Evolutionary conservation across 495 filamentous ascomycete species (phyloP).

Genomic region (Annulohypoxylon stygium): DNA sequence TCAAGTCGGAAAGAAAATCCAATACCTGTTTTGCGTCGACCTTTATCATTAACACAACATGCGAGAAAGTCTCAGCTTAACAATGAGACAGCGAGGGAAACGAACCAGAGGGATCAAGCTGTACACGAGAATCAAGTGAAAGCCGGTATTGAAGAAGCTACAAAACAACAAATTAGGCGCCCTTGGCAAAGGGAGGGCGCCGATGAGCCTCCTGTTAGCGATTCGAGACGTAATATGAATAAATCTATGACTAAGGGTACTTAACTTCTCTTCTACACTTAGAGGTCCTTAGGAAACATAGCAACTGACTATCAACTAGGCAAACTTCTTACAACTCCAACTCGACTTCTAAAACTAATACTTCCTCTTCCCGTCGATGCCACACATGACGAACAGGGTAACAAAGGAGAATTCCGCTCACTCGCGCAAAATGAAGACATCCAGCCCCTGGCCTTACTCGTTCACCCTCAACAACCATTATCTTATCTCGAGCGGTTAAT

Average conservation of each 20-base stretch:
- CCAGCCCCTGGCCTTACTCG: conserved; percentile 86
- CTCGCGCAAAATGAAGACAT: conserved; percentile 69
- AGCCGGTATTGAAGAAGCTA: conserved; percentile 50
- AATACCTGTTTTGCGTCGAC: conserved; percentile 7
- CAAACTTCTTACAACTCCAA: conserved; percentile 91
- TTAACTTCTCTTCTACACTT: neutral
- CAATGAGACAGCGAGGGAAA: conserved; percentile 53
- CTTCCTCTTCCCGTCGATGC: conserved; percentile 79
- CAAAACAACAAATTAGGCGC: conserved; percentile 52
- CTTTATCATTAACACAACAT: conserved; percentile 26
- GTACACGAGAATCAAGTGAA: conserved; percentile 56
- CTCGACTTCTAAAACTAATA: conserved; percentile 88
- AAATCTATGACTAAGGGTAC: conserved; percentile 75
- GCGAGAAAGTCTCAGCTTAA: conserved; percentile 19
- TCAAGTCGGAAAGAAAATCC: neutral
- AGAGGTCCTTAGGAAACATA: neutral
- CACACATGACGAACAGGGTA: conserved; percentile 61
- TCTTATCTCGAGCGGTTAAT: conserved; percentile 93
- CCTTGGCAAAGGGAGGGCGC: conserved; percentile 81
- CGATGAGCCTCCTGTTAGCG: conserved; percentile 67
- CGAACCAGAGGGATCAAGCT: conserved; percentile 55
- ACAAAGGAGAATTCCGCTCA: conserved; percentile 55
- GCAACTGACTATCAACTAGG: conserved; percentile 60
- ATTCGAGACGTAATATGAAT: conserved; percentile 50
- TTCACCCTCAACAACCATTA: conserved; percentile 93